phyloP scores from a whole-genome alignment of 208 protist genomes.

The Crithidia acanthocephali region DNA sequence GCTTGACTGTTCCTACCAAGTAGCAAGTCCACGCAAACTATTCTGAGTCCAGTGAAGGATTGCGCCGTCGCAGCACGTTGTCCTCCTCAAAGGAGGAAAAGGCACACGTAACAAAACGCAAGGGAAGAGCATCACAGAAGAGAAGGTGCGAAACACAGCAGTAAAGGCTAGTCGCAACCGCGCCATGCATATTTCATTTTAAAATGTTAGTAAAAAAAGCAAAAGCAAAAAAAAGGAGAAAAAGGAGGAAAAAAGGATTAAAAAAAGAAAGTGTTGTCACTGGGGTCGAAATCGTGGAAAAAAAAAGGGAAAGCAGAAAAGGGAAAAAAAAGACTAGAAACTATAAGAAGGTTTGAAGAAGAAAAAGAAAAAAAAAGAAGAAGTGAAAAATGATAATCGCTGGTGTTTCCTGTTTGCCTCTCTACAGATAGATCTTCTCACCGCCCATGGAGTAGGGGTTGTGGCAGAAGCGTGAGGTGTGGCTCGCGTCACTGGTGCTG shows the following conservation, averaged over 20 bases:
- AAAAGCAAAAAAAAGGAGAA: not conserved
- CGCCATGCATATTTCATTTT: not conserved
- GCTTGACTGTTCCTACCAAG: too few relatives aligned
- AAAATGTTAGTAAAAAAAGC: not conserved
- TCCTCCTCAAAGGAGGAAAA: too few relatives aligned
- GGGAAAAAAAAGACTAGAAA: not conserved
- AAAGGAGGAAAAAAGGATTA: not conserved
- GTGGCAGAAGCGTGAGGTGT: slow-evolving; percentile 34
- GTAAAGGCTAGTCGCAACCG: not conserved
- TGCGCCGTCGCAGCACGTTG: too few relatives aligned
- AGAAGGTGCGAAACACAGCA: not conserved
- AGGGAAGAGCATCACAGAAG: too few relatives aligned
- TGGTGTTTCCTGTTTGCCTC: not conserved
- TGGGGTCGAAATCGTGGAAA: not conserved
- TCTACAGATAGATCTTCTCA: slow-evolving; percentile 26
- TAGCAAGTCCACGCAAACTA: too few relatives aligned
- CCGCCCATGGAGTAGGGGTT: slow-evolving; percentile 31
- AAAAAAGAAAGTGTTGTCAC: slow-evolving; percentile 2
- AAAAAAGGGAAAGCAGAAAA: slow-evolving; percentile 11
- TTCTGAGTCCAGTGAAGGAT: too few relatives aligned
- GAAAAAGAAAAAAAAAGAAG: slow-evolving; percentile 1
- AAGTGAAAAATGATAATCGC: not conserved
- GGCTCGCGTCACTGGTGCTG: slow-evolving; percentile 18
- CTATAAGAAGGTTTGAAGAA: not conserved
- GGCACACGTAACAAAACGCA: too few relatives aligned